Conservation (phyloP, 2,329 filamentous ascomycete genomes). For the Aspergillus quadrilineatus region DNA sequence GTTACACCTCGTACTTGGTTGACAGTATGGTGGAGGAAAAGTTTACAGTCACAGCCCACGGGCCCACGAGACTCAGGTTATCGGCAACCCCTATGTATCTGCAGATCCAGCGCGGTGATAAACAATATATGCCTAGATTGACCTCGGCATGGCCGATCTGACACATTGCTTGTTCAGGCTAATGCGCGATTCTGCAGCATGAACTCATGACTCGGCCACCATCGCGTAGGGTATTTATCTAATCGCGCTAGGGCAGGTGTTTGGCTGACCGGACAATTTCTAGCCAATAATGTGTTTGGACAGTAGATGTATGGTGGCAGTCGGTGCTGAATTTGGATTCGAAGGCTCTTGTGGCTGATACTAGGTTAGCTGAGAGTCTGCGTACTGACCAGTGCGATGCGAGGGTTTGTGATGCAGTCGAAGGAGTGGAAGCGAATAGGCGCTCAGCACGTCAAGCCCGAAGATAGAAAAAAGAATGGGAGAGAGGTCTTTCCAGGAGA, state of each 20-base stretch:
- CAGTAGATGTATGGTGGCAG: no score
- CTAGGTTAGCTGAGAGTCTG: not conserved
- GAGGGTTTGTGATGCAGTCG: not conserved
- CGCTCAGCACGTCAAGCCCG: not conserved
- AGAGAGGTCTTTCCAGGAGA: not conserved
- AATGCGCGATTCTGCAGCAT: not conserved
- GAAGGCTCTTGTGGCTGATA: not conserved
- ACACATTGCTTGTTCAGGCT: not conserved
- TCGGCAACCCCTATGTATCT: not conserved
- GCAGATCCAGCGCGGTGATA: not conserved
- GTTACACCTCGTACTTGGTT: no score
- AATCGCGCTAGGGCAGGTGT: not conserved
- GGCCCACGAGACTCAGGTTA: no score
- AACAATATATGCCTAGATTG: not conserved
- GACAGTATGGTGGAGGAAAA: no score
- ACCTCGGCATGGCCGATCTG: not conserved
- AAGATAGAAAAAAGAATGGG: not conserved
- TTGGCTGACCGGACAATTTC: no score
- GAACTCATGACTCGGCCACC: not conserved
- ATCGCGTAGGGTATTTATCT: not conserved
- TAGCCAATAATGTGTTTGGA: no score
- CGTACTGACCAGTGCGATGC: not conserved
- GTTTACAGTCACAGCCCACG: no score
- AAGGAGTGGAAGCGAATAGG: not conserved
- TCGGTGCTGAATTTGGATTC: no score